A percentile compares a stretch with the other conserved stretches of the same genome.
Evolutionary conservation across 805 yeast genomes (phyloP).

Genomic region (Maudiozyma serrabonitensis): DNA sequence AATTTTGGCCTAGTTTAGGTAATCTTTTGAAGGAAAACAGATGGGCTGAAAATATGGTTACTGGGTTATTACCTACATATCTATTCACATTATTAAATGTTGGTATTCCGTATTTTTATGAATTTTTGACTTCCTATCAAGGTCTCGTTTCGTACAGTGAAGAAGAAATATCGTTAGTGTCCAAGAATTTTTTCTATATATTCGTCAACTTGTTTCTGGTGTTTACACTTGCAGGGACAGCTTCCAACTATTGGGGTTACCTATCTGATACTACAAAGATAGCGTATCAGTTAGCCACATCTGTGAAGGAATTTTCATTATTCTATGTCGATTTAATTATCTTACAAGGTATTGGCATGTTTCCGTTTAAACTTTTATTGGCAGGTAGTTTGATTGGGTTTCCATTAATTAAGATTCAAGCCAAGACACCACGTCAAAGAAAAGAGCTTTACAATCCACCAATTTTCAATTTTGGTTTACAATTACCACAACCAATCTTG

Average conservation of each 20-base stretch:
- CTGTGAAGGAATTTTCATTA: slow-evolving; percentile 66
- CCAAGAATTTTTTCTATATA: slow-evolving; percentile 88
- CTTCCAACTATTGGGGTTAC: slow-evolving; percentile 68
- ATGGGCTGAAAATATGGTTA: slow-evolving; percentile 71
- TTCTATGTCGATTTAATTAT: slow-evolving; percentile 85
- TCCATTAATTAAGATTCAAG: slow-evolving; percentile 52
- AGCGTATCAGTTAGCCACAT: slow-evolving; percentile 77
- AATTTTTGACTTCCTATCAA: slow-evolving; percentile 72
- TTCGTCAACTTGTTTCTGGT: slow-evolving; percentile 90
- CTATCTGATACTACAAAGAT: slow-evolving; percentile 82
- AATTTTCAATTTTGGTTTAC: slow-evolving; percentile 82
- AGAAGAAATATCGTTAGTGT: slow-evolving; percentile 80
- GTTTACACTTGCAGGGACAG: slow-evolving; percentile 90
- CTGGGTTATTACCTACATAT: slow-evolving; percentile 86
- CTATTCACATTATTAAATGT: slow-evolving; percentile 78
- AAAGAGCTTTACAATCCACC: slow-evolving; percentile 76
- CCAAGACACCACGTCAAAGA: slow-evolving; percentile 78
- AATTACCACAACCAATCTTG: slow-evolving; percentile 83
- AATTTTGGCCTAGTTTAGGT: slow-evolving; percentile 78
- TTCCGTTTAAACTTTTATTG: slow-evolving; percentile 77
- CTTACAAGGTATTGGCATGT: slow-evolving; percentile 77
- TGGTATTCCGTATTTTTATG: slow-evolving; percentile 75
- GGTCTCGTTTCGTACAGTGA: slow-evolving; percentile 90
- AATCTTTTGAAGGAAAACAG: slow-evolving; percentile 49
- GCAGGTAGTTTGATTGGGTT: slow-evolving; percentile 70